Conservation (phyloP, 2,329 filamentous ascomycete genomes). For the Fusarium staphyleae region DNA sequence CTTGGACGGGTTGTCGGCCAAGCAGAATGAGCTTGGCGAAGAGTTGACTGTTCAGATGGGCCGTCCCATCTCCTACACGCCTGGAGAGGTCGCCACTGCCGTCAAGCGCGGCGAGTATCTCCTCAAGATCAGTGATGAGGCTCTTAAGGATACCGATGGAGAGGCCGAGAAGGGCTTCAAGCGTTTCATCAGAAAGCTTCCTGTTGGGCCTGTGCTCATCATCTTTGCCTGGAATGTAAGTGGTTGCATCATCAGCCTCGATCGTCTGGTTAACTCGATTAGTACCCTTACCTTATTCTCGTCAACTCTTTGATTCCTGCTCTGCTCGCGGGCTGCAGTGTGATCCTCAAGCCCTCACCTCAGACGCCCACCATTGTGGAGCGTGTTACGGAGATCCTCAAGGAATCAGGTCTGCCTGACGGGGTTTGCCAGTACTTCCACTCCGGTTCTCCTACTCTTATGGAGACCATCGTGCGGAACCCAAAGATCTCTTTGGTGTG, state of each 20-base stretch:
- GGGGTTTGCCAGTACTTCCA: slow-evolving; percentile 94
- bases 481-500: slow-evolving; percentile 82
- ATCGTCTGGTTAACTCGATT: slow-evolving; percentile 11
- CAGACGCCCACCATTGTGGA: slow-evolving; percentile 94
- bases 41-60: slow-evolving; percentile 97
- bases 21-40: slow-evolving; percentile 79
- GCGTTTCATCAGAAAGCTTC: slow-evolving; percentile 86
- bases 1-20: slow-evolving; percentile 71
- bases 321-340: slow-evolving; percentile 86
- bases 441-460: slow-evolving; percentile 76
- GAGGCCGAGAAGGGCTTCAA: slow-evolving; percentile 88
- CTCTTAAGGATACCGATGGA: slow-evolving; percentile 79
- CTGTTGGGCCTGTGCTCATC: slow-evolving; percentile 85
- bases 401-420: slow-evolving; percentile 78
- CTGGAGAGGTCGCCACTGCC: slow-evolving; percentile 83
- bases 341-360: slow-evolving; percentile 93
- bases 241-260: slow-evolving; percentile 17
- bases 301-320: slow-evolving; percentile 93
- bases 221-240: slow-evolving; percentile 97
- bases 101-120: slow-evolving; percentile 86
- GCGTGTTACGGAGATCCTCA: slow-evolving; percentile 78
- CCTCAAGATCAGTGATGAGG: slow-evolving; percentile 80
- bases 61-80: slow-evolving; percentile 85
- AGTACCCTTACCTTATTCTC: slow-evolving; percentile 95
- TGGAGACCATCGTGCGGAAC: slow-evolving; percentile 80